These are phyloP conservation scores for Chlamydomonas schloesseri DNA, from an alignment of 139 green algal genomes.

Conservation along the genomic window DNA sequence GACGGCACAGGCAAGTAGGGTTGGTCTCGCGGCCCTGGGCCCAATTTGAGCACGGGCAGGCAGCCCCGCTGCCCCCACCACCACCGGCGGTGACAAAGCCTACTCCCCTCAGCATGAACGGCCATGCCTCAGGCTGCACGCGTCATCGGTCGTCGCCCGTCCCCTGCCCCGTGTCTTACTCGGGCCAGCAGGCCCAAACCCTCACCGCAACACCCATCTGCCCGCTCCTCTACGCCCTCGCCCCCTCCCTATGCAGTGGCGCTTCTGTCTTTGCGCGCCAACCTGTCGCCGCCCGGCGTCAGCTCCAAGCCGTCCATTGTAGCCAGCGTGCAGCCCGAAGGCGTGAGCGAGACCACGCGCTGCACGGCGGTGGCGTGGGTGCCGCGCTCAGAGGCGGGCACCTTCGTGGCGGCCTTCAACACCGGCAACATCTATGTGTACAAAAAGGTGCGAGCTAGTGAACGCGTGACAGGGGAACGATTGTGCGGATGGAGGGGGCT, in stretches of 20 bases:
- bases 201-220: too few relatives aligned
- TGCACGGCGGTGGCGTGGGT: slow-evolving; percentile 74
- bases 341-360: slow-evolving; percentile 30
- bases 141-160: too few relatives aligned
- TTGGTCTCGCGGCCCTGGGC: too few relatives aligned
- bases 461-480: too few relatives aligned
- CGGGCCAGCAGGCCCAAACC: too few relatives aligned
- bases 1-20: slow-evolving; percentile 66
- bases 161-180: too few relatives aligned
- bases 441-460: slow-evolving; percentile 62
- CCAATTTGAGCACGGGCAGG: too few relatives aligned
- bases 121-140: too few relatives aligned
- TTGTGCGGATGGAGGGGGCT: too few relatives aligned
- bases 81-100: too few relatives aligned
- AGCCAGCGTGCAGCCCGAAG: slow-evolving; percentile 63
- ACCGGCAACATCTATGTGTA: slow-evolving; percentile 79
- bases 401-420: slow-evolving; percentile 71
- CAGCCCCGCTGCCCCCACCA: too few relatives aligned
- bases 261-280: slow-evolving; percentile 69
- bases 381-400: slow-evolving; percentile 45
- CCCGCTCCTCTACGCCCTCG: not conserved
- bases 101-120: too few relatives aligned
- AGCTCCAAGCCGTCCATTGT: slow-evolving; percentile 50
- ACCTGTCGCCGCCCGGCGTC: slow-evolving; percentile 57
- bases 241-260: slow-evolving; percentile 66